phyloP scores from a whole-genome alignment of 306 rosid genomes.

The Biancaea sappan region DNA sequence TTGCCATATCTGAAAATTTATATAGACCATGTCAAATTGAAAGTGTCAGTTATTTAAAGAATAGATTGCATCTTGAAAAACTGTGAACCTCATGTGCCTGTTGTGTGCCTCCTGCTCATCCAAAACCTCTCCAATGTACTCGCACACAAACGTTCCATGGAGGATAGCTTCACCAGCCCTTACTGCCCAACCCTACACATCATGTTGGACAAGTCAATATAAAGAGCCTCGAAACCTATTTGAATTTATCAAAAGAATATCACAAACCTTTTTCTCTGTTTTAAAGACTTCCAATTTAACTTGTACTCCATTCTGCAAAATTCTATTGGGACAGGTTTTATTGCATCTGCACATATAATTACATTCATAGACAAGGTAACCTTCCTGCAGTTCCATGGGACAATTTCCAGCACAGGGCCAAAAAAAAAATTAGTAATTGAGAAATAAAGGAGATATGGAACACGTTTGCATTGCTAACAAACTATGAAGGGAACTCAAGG shows the following conservation, averaged over 20 bases:
- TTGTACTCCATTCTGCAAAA: slow-evolving; percentile 79
- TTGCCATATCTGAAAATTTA: slow-evolving; percentile 57
- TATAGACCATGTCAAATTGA: too few species aligned
- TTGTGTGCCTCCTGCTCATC: slow-evolving; percentile 68
- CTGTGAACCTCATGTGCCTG: slow-evolving; percentile 67
- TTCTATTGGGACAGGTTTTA: slow-evolving; percentile 79
- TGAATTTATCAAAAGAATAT: slow-evolving; percentile 19
- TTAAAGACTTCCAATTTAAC: slow-evolving; percentile 79
- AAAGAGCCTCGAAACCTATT: not conserved
- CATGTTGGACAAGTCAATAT: slow-evolving; percentile 37
- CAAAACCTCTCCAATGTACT: slow-evolving; percentile 88
- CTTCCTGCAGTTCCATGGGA: slow-evolving; percentile 60
- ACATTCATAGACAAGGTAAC: slow-evolving; percentile 88
- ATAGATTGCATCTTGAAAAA: slow-evolving; percentile 36
- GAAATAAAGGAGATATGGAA: slow-evolving; percentile 10
- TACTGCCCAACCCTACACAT: slow-evolving; percentile 85
- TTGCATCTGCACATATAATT: slow-evolving; percentile 75
- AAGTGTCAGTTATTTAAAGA: too few species aligned
- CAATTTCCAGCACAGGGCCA: slow-evolving; percentile 9
- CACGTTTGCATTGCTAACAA: too few species aligned
- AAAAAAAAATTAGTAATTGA: slow-evolving; percentile 7
- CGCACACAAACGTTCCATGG: slow-evolving; percentile 95
- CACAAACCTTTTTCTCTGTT: slow-evolving; percentile 62
- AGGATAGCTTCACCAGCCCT: slow-evolving; percentile 88
- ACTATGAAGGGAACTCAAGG: too few species aligned